These are phyloP conservation scores for Seiridium unicorne DNA, from an alignment of 2,329 filamentous ascomycete genomes.

Conservation along the genomic window DNA sequence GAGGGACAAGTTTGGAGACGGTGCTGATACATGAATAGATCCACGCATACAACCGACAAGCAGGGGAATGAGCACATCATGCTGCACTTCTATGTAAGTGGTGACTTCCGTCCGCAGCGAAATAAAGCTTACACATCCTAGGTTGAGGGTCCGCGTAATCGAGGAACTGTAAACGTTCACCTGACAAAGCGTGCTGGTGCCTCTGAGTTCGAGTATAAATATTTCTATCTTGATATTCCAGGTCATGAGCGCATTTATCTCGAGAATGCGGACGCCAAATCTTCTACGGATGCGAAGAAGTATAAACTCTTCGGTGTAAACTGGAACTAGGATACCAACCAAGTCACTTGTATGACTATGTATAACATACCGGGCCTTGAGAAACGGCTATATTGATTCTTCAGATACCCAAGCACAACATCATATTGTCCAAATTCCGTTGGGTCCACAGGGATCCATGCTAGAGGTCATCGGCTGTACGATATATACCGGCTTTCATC, in stretches of 20 bases:
- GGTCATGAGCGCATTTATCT: conserved; percentile 67
- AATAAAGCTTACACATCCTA: conserved; percentile 32
- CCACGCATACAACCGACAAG: conserved; percentile 66
- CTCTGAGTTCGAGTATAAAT: conserved; percentile 72
- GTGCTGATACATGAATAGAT: conserved; percentile 44
- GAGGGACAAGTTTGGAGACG: neutral
- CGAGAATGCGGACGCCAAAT: conserved; percentile 54
- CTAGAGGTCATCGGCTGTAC: too few species aligned
- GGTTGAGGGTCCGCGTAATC: conserved; percentile 74
- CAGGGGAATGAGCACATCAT: conserved; percentile 76
- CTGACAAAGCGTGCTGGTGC: conserved; percentile 67
- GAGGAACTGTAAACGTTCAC: conserved; percentile 74
- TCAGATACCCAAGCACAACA: too few species aligned
- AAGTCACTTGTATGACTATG: neutral
- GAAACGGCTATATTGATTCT: neutral
- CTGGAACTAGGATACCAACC: conserved; percentile 40
- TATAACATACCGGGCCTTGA: neutral
- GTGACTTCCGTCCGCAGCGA: neutral
- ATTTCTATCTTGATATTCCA: conserved; percentile 76
- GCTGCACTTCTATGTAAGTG: conserved; percentile 78
- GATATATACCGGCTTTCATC: too few species aligned
- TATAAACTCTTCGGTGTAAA: conserved; percentile 62
- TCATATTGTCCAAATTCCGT: too few species aligned
- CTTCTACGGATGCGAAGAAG: conserved; percentile 35
- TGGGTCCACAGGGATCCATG: too few species aligned